A percentile compares a stretch with the other conserved stretches of the same genome.
Evolutionary conservation across 164 flowering plant species (phyloP).

Genomic region (Berberis thunbergii): DNA sequence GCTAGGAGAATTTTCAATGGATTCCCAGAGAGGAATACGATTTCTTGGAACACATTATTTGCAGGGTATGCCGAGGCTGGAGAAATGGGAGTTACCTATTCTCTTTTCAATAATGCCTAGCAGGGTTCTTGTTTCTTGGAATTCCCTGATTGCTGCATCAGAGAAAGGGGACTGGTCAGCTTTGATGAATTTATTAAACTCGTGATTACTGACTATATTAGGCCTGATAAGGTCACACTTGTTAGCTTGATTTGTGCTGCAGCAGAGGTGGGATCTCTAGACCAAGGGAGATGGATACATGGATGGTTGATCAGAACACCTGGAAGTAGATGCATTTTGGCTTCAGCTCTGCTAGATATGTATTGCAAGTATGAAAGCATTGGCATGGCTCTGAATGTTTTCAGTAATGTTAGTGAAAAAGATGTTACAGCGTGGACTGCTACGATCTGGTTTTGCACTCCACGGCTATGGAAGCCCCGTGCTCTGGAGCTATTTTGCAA

Average conservation of each 20-base stretch:
- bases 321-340: constrained; percentile 30
- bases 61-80: constrained; percentile 36
- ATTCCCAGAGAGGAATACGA: constrained; percentile 23
- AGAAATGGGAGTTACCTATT: constrained; percentile 25
- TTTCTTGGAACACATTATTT: constrained; percentile 50
- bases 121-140: constrained; percentile 47
- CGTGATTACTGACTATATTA: constrained; percentile 24
- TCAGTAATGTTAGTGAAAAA: constrained; percentile 18
- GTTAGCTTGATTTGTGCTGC: constrained; percentile 25
- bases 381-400: constrained; percentile 29
- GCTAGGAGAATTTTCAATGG: constrained; percentile 30
- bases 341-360: constrained; percentile 44
- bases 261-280: constrained; percentile 24
- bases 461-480: constrained; percentile 34
- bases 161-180: constrained; percentile 18
- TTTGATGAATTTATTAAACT: constrained; percentile 16
- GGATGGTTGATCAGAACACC: constrained; percentile 27
- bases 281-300: constrained; percentile 36
- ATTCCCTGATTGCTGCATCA: constrained; percentile 36
- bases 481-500: constrained; percentile 30
- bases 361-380: constrained; percentile 51
- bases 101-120: constrained; percentile 30
- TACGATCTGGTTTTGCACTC: constrained; percentile 48
- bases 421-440: constrained; percentile 51
- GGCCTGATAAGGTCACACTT: constrained; percentile 30